Evolutionary conservation across 2,329 filamentous ascomycete genomes (phyloP).

Genomic region (Lecanicillium sp.): DNA sequence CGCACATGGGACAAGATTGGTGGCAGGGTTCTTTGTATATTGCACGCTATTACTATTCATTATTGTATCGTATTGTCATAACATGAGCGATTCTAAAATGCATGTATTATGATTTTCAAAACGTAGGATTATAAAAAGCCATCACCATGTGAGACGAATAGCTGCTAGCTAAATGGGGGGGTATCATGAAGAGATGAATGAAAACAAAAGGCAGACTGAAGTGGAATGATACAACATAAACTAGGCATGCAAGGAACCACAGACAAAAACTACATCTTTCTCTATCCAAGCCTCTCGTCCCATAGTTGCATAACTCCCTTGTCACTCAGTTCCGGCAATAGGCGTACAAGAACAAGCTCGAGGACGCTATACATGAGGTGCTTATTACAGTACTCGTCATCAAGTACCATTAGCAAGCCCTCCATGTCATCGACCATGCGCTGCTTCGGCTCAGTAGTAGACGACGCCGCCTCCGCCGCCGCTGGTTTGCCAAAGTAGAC

Average conservation of each 20-base stretch:
- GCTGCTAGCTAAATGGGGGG: too few relatives aligned
- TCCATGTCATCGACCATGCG: conserved; percentile 51
- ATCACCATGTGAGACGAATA: too few relatives aligned
- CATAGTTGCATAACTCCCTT: conserved; percentile 63
- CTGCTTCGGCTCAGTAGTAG: conserved; percentile 14
- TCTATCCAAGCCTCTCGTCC: conserved; percentile 55
- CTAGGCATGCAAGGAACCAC: too few relatives aligned
- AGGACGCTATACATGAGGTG: conserved; percentile 77
- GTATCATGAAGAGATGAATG: too few relatives aligned
- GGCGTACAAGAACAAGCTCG: conserved; percentile 70
- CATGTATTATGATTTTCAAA: too few relatives aligned
- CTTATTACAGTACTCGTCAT: conserved; percentile 84
- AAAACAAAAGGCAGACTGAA: too few relatives aligned
- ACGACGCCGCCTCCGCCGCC: conserved; percentile 29
- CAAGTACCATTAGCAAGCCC: conserved; percentile 63
- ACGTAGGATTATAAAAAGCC: too few relatives aligned
- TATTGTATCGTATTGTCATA: conserved; percentile 4
- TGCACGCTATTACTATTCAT: background rate
- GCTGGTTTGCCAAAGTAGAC: conserved; percentile 40
- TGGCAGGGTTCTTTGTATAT: too few relatives aligned
- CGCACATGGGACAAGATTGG: too few relatives aligned
- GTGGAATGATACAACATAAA: too few relatives aligned
- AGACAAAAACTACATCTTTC: background rate
- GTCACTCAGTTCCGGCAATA: conserved; percentile 78
- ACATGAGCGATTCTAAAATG: too few relatives aligned